Conservation (phyloP, 2,329 filamentous ascomycete genomes). For the Aspergillus versicolor region DNA sequence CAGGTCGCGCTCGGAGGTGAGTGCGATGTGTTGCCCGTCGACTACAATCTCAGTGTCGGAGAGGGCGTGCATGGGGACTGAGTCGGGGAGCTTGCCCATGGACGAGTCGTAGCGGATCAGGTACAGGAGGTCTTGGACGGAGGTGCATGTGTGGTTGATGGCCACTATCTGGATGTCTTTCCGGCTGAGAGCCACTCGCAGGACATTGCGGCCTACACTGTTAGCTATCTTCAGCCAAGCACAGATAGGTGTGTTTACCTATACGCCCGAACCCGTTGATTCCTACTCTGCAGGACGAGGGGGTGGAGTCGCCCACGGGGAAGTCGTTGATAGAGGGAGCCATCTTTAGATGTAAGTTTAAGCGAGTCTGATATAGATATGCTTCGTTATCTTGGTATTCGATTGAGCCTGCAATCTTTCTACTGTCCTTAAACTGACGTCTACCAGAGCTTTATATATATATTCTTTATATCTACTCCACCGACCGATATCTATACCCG, state of each 20-base stretch:
- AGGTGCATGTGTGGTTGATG: slow-evolving; percentile 31
- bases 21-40: slow-evolving; percentile 21
- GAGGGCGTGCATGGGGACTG: slow-evolving; percentile 83
- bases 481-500: not conserved
- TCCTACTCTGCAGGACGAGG: slow-evolving; percentile 63
- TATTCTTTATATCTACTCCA: not conserved
- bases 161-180: slow-evolving; percentile 27
- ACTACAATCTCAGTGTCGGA: slow-evolving; percentile 75
- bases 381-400: not conserved
- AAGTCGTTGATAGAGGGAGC: slow-evolving; percentile 22
- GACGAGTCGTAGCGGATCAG: slow-evolving; percentile 29
- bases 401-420: not conserved
- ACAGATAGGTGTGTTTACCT: slow-evolving; percentile 37
- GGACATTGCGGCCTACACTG: slow-evolving; percentile 63
- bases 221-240: no score
- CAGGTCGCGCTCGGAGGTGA: slow-evolving; percentile 29
- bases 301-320: slow-evolving; percentile 11
- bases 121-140: slow-evolving; percentile 30
- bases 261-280: slow-evolving; percentile 98
- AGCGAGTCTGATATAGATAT: no score
- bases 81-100: slow-evolving; percentile 91
- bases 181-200: slow-evolving; percentile 25
- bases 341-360: not conserved
- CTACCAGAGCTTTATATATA: not conserved
- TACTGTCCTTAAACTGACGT: not conserved